Evolutionary conservation across 2,329 filamentous ascomycete genomes (phyloP).

Genomic region (Colletotrichum sojae): DNA sequence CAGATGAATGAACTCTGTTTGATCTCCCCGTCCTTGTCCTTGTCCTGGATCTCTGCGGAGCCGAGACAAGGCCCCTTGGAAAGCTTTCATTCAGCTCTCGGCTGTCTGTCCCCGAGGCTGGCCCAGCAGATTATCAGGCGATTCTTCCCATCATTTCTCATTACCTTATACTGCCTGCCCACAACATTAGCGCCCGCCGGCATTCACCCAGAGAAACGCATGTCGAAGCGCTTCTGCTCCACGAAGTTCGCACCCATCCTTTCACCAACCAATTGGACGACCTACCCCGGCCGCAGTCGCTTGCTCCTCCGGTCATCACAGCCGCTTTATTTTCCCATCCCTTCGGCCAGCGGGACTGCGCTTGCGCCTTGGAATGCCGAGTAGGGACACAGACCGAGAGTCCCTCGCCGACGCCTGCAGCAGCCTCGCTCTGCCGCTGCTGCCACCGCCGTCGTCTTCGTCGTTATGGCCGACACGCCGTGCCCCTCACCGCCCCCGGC

Average conservation of each 20-base stretch:
- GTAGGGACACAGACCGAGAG: background rate
- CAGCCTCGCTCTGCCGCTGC: background rate
- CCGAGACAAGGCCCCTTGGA: background rate
- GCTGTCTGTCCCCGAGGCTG: background rate
- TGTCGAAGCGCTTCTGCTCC: constrained; percentile 39
- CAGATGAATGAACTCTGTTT: constrained; percentile 27
- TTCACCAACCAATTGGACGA: constrained; percentile 10
- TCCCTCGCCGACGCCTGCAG: constrained; percentile 8
- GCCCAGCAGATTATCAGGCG: background rate
- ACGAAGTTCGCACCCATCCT: constrained; percentile 23
- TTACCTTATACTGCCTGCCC: constrained; percentile 9
- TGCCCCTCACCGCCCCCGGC: background rate
- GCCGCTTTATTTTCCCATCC: background rate
- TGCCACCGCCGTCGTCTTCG: background rate
- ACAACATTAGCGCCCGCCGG: constrained; percentile 5
- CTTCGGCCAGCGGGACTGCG: constrained; percentile 5
- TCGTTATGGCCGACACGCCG: constrained; percentile 7
- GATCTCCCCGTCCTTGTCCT: constrained; percentile 13
- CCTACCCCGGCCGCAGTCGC: constrained; percentile 15
- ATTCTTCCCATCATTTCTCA: background rate
- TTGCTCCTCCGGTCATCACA: background rate
- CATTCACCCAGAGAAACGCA: constrained; percentile 10
- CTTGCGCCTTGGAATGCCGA: constrained; percentile 26
- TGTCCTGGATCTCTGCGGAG: constrained; percentile 3
- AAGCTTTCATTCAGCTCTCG: background rate